A percentile compares a stretch with the other conserved stretches of the same genome.
These are phyloP conservation scores for Bretschneidera sinensis DNA, from an alignment of 345 rosid genomes.

Conservation along the genomic window DNA sequence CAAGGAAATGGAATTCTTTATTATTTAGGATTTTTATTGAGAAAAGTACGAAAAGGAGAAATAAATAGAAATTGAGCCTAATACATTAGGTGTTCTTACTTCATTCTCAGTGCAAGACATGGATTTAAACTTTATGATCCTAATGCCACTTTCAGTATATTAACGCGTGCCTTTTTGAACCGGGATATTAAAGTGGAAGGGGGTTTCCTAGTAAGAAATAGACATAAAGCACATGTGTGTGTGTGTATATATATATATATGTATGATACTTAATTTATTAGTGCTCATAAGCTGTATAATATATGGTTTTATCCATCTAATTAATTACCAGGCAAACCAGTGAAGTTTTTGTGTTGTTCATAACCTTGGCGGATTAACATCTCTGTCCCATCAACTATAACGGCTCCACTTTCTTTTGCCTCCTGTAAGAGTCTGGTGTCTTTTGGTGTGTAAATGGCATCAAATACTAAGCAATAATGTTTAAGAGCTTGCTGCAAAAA, in stretches of 20 bases:
- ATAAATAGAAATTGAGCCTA: no score
- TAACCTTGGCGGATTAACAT: constrained; percentile 49
- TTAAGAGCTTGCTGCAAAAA: constrained; percentile 32
- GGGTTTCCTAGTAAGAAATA: no score
- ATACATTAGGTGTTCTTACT: no score
- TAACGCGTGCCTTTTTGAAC: not conserved
- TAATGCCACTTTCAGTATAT: not conserved
- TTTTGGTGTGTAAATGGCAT: constrained; percentile 47
- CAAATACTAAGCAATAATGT: constrained; percentile 35
- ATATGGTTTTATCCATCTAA: no score
- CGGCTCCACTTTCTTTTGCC: constrained; percentile 33
- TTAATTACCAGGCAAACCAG: constrained; percentile 54
- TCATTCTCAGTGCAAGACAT: not conserved
- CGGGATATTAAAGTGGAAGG: not conserved
- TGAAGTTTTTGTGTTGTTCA: constrained; percentile 49
- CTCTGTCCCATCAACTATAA: constrained; percentile 42
- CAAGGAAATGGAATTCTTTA: no score
- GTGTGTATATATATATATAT: no score
- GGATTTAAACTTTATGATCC: not conserved
- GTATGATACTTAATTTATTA: no score
- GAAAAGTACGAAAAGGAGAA: no score
- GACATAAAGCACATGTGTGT: no score
- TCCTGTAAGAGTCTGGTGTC: constrained; percentile 37
- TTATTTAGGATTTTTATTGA: no score
- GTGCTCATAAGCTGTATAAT: no score